Base-by-base conservation (phyloP, 441 rosid species). In the Jatropha multifida region DNA sequence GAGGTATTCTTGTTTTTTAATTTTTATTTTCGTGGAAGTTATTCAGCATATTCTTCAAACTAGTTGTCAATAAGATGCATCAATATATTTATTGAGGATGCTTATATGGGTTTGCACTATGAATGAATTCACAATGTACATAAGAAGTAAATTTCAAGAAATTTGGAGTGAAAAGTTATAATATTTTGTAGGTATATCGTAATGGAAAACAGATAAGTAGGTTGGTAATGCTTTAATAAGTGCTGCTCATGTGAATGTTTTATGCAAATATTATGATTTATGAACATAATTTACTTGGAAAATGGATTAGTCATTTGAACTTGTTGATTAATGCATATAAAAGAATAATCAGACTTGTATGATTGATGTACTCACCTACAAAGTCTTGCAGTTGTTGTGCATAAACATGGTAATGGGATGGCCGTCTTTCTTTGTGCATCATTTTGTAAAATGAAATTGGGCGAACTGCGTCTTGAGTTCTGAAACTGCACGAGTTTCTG, bases 1-100 rank as follows among this genome's bases (percentile, higher is more conserved):
- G 97, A 94, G 97, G 98, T 93, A 88, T 18, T 8, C 26, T 55
- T 55, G n/a, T 58, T 66, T 67, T 44, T 15, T 41, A 20, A 9
- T 58, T n/a, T 44, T 11, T 41, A 38, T 14, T 54, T 26, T 52
- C 0, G 13, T n/a, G 62, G 66, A 41, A 18, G 27, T 48, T 61
- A 41, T 27, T 66, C 40, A 15, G 27, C 18, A 18, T 68, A 60
- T 27, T 15, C 13, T 32, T 54, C 44, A 69, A 3, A 32, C 20
- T 42, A 0, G 6, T n/a, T 1, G n/a, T 17, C n/a, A 11, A 17
- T 38, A 55, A 68, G 63, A 73, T 40, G 69, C 41, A 40, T 51
- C 76, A 38, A 51, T 12, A 12, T 38, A 49, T 46, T 72, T 52
- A 23, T 72, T 26, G 18, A 49, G 14, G 42, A 20, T 27, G 60